These are phyloP conservation scores for Coemansia sp. DNA, from an alignment of 192 early-diverging fungal genomes.

Conservation along the genomic window DNA sequence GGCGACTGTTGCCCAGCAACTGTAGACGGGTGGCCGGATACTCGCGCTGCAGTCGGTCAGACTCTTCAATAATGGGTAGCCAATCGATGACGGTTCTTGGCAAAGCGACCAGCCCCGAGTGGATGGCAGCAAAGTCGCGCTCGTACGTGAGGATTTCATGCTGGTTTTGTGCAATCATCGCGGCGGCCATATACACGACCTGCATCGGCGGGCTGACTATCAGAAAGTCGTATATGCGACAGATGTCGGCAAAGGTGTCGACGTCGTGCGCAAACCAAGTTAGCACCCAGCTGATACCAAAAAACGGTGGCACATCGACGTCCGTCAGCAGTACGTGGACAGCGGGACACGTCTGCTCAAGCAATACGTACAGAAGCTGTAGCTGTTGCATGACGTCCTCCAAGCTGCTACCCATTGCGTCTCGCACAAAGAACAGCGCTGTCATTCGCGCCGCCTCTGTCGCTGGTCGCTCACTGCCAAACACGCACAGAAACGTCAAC, in stretches of 20 bases:
- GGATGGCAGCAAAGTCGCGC: slow-evolving; percentile 43
- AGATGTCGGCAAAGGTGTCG: slow-evolving; percentile 46
- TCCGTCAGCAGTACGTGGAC: slow-evolving; percentile 34
- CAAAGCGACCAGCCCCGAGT: slow-evolving; percentile 35
- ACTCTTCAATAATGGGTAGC: slow-evolving; percentile 38
- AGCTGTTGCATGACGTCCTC: slow-evolving; percentile 42
- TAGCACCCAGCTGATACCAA: slow-evolving; percentile 69
- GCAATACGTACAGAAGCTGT: slow-evolving; percentile 34
- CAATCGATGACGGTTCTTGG: slow-evolving; percentile 20
- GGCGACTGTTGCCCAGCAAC: slow-evolving; percentile 32
- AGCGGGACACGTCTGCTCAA: slow-evolving; percentile 23
- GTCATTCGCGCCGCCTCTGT: slow-evolving; percentile 57
- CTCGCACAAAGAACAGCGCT: slow-evolving; percentile 57
- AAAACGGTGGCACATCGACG: slow-evolving; percentile 61
- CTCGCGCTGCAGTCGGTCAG: slow-evolving; percentile 30
- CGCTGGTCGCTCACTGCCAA: slow-evolving; percentile 57
- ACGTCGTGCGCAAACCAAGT: slow-evolving; percentile 77
- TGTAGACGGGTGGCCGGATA: slow-evolving; percentile 43
- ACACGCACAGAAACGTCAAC: slow-evolving; percentile 55
- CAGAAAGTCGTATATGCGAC: slow-evolving; percentile 66
- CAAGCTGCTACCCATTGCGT: slow-evolving; percentile 45
- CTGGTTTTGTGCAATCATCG: slow-evolving; percentile 44
- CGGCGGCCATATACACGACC: slow-evolving; percentile 62
- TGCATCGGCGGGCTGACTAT: slow-evolving; percentile 62
- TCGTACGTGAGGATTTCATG: slow-evolving; percentile 29